Conservation (phyloP, 164 flowering plant species). For the Kingdonia uniflora region DNA sequence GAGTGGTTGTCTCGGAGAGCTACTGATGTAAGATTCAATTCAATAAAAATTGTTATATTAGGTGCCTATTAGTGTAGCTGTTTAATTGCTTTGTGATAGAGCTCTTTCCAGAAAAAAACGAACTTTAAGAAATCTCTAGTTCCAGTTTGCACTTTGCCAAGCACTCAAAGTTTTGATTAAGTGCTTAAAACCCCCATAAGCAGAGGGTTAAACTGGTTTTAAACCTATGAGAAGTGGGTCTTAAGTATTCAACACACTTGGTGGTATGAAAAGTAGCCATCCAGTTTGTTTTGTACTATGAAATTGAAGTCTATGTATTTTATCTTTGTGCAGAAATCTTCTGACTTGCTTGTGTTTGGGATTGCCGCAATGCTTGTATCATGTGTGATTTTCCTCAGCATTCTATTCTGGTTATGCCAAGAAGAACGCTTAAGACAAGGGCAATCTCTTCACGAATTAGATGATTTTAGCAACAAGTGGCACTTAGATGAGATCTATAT, state of each 20-base stretch:
- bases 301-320: constrained; percentile 4
- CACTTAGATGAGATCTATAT: constrained; percentile 48
- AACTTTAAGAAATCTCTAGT: too few relatives aligned
- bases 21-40: constrained; percentile 66
- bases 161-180: too few relatives aligned
- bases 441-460: constrained; percentile 5
- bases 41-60: too few relatives aligned
- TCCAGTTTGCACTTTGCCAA: too few relatives aligned
- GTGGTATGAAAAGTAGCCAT: too few relatives aligned
- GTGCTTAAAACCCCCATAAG: too few relatives aligned
- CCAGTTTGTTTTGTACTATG: not conserved
- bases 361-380: constrained; percentile 60
- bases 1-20: constrained; percentile 75
- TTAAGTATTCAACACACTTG: too few relatives aligned
- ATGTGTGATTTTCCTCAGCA: constrained; percentile 33
- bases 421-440: constrained; percentile 18
- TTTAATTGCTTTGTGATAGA: too few relatives aligned
- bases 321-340: constrained; percentile 64
- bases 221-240: too few relatives aligned
- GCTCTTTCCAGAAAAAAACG: too few relatives aligned
- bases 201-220: too few relatives aligned
- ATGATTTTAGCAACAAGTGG: constrained; percentile 18
- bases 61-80: too few relatives aligned
- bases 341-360: constrained; percentile 48
- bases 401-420: constrained; percentile 24